Base-by-base conservation (phyloP, 768 basidiomycete genomes). In the Lactarius vividus region DNA sequence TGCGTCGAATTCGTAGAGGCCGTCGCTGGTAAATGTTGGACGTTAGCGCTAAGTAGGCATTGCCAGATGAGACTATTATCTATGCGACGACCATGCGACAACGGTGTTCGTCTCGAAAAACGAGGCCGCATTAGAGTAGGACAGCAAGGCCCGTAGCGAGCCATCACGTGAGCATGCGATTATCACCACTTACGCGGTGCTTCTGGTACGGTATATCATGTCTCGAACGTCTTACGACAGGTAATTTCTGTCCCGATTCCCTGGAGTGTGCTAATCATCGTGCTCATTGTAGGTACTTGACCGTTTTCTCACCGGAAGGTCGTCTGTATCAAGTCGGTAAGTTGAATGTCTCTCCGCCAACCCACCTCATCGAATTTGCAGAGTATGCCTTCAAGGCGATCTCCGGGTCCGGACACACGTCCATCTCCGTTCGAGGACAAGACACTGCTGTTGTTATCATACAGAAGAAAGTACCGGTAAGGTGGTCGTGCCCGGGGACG, bases 331-430 rank as follows among this genome's bases (percentile, higher is more conserved):
- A 99, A 95, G 96, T 98, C 75, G 97, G 94, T 92, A 72, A 72
- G 91, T 81, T 52, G 3, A 13, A 37, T 11, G 15, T 9, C 13
- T 35, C 2, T 39, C 29, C 28, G 1, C 23, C 13, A 5, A 20
- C 31, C 29, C 29, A 6, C 29, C 31, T 39, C 18, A 65, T 39
- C 52, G 56, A 57, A 64, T 23, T 37, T 57, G 9, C 58, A 98
- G 96, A 98, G 80, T 98, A 98, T 83, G 96, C 97, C 31, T 98
- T 98, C 88, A 99, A 98, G 79, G 97, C 97, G 57, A 98, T 98
- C 76, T 94, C 95, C 68, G 94, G 94, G 62, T 94, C 95, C 1
- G 96, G 95, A 1, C 94, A 98, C 73, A 98, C 97, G 2, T 87
- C 96, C 1, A 84, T 99, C 59, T 85, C 96, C 20, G 91, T 98